A percentile compares a stretch with the other conserved stretches of the same genome.
These are phyloP conservation scores for Cercospora sesami DNA, from an alignment of 2,329 filamentous ascomycete genomes.

Conservation along the genomic window DNA sequence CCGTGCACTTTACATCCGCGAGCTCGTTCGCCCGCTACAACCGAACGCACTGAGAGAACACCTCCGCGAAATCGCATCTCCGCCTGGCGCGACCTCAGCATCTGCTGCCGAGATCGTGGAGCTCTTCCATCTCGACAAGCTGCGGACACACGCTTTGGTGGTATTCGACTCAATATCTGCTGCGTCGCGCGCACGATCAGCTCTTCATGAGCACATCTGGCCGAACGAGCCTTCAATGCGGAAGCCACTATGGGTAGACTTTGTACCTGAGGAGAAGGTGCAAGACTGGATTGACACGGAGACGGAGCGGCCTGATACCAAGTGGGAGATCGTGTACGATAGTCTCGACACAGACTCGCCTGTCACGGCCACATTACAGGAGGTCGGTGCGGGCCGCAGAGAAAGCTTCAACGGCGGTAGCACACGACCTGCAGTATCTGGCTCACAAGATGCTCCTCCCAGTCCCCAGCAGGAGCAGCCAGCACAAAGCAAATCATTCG, in stretches of 20 bases:
- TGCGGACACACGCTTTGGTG: slow-evolving; percentile 85
- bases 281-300: slow-evolving; percentile 72
- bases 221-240: slow-evolving; percentile 76
- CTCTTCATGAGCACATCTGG: slow-evolving; percentile 78
- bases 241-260: slow-evolving; percentile 85
- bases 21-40: slow-evolving; percentile 85
- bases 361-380: slow-evolving; percentile 42
- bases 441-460: slow-evolving; percentile 19
- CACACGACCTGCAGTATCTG: slow-evolving; percentile 19
- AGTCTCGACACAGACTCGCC: slow-evolving; percentile 53
- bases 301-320: slow-evolving; percentile 48
- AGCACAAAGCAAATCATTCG: slow-evolving; percentile 25
- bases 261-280: slow-evolving; percentile 74
- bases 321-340: slow-evolving; percentile 73
- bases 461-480: slow-evolving; percentile 13
- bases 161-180: slow-evolving; percentile 67
- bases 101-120: slow-evolving; percentile 55
- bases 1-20: slow-evolving; percentile 79
- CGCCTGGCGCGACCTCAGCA: slow-evolving; percentile 45
- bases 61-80: slow-evolving; percentile 66
- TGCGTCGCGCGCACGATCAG: slow-evolving; percentile 73
- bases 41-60: slow-evolving; percentile 66
- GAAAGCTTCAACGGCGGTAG: slow-evolving; percentile 31
- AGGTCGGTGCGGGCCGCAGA: slow-evolving; percentile 21
- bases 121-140: slow-evolving; percentile 76